Conservation (phyloP, 192 early-diverging fungal species). For the Coemansia sp. region DNA sequence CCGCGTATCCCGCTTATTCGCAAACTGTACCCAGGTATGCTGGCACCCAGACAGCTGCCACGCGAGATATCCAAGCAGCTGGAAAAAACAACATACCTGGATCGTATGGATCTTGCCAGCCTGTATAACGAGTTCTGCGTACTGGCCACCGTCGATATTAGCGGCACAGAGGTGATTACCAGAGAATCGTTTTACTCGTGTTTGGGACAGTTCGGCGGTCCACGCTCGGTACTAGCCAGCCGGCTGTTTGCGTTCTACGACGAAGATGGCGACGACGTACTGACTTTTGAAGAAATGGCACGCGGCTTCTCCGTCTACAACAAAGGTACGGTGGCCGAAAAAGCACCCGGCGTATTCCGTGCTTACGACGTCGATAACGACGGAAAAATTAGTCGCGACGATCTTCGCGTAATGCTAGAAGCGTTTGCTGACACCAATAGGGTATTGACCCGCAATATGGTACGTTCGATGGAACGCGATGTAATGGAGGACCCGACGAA, state of each 20-base stretch:
- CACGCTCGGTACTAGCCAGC: slow-evolving; percentile 81
- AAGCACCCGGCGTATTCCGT: slow-evolving; percentile 75
- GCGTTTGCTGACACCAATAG: slow-evolving; percentile 89
- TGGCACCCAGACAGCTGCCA: slow-evolving; percentile 20
- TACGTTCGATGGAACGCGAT: slow-evolving; percentile 85
- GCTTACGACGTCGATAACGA: slow-evolving; percentile 92
- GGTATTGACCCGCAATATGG: slow-evolving; percentile 85
- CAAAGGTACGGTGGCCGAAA: slow-evolving; percentile 88
- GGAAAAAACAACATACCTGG: slow-evolving; percentile 51
- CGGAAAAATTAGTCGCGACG: slow-evolving; percentile 77
- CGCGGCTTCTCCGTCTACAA: slow-evolving; percentile 76
- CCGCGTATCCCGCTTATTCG: slow-evolving; percentile 69
- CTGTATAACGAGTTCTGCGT: slow-evolving; percentile 87
- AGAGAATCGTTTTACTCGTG: slow-evolving; percentile 79
- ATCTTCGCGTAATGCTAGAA: slow-evolving; percentile 87
- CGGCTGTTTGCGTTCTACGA: slow-evolving; percentile 92
- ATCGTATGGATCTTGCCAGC: slow-evolving; percentile 78
- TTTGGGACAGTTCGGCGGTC: slow-evolving; percentile 79
- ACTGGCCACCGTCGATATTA: slow-evolving; percentile 61
- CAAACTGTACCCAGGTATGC: slow-evolving; percentile 75
- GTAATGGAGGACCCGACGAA: slow-evolving; percentile 60
- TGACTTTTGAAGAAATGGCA: slow-evolving; percentile 84
- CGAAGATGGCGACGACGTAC: slow-evolving; percentile 70
- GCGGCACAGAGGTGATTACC: slow-evolving; percentile 71
- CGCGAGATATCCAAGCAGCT: slow-evolving; percentile 12